Conservation (phyloP, 2,329 filamentous ascomycete genomes). For the Mariannaea sp. region DNA sequence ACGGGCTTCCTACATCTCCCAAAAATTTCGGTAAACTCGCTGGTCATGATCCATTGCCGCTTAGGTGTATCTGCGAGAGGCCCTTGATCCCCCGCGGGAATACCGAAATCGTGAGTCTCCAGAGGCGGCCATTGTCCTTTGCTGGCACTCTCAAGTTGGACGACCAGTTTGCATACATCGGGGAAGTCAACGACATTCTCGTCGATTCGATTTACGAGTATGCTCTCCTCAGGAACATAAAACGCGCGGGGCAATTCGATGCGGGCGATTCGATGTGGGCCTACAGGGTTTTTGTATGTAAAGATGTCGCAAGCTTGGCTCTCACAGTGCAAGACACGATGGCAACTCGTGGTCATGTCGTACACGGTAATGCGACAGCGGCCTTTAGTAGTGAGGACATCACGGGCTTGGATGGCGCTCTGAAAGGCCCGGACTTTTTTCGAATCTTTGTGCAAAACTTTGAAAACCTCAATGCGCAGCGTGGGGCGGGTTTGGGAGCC, state of each 20-base stretch:
- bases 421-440: conserved; percentile 43
- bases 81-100: conserved; percentile 27
- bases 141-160: conserved; percentile 58
- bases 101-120: conserved; percentile 44
- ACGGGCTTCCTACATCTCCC: conserved; percentile 47
- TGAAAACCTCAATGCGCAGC: conserved; percentile 59
- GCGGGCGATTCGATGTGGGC: conserved; percentile 52
- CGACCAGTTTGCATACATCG: conserved; percentile 54
- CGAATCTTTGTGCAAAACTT: conserved; percentile 56
- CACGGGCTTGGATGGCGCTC: conserved; percentile 37
- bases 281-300: conserved; percentile 54
- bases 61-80: conserved; percentile 28
- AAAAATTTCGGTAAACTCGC: conserved; percentile 49
- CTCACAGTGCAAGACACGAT: conserved; percentile 56
- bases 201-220: conserved; percentile 54
- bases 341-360: conserved; percentile 42
- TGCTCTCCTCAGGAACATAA: conserved; percentile 56
- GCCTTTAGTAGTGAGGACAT: conserved; percentile 42
- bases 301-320: conserved; percentile 59
- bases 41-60: conserved; percentile 47
- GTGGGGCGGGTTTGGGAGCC: conserved; percentile 45
- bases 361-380: conserved; percentile 46
- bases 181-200: conserved; percentile 54
- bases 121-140: conserved; percentile 58
- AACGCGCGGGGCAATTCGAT: conserved; percentile 57